Evolutionary conservation across 2,329 filamentous ascomycete species (phyloP).

Genomic region (Nigrospora osmanthi): DNA sequence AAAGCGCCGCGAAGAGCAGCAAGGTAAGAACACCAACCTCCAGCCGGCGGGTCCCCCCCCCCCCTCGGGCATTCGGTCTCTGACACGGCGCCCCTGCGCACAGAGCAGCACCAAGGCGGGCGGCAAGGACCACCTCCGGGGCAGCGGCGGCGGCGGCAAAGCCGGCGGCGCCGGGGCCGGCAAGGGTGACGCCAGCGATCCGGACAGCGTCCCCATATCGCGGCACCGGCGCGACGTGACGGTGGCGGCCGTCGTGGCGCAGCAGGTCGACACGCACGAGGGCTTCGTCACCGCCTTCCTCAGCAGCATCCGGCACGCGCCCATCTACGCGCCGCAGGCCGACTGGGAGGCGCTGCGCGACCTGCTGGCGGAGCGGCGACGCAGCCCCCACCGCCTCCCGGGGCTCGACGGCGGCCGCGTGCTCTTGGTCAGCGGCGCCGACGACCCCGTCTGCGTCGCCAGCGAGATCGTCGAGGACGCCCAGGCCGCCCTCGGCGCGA

Average conservation of each 20-base stretch:
- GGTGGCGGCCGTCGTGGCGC: slow-evolving; percentile 55
- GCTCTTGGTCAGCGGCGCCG: slow-evolving; percentile 56
- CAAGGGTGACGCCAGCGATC: no score
- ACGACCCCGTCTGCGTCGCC: slow-evolving; percentile 59
- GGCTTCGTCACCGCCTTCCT: slow-evolving; percentile 67
- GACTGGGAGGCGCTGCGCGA: slow-evolving; percentile 52
- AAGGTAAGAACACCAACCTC: no score
- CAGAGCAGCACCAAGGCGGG: no score
- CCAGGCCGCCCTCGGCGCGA: slow-evolving; percentile 44
- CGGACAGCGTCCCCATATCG: slow-evolving; percentile 43
- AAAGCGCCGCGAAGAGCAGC: no score
- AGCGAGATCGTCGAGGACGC: slow-evolving; percentile 59
- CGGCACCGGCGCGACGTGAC: slow-evolving; percentile 42
- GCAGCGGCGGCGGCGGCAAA: slow-evolving; percentile 21
- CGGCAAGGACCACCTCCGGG: background rate
- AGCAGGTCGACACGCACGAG: slow-evolving; percentile 59
- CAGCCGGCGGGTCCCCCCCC: no score
- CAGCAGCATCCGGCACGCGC: slow-evolving; percentile 61
- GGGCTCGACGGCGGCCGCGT: slow-evolving; percentile 42
- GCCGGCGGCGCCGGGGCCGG: slow-evolving; percentile 15
- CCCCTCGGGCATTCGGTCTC: no score
- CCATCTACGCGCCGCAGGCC: slow-evolving; percentile 56
- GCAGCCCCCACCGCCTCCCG: slow-evolving; percentile 10
- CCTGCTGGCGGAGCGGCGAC: slow-evolving; percentile 34
- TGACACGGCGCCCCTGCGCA: no score